Base-by-base conservation (phyloP, 139 green algal species). In the Chlorella vulgaris region DNA sequence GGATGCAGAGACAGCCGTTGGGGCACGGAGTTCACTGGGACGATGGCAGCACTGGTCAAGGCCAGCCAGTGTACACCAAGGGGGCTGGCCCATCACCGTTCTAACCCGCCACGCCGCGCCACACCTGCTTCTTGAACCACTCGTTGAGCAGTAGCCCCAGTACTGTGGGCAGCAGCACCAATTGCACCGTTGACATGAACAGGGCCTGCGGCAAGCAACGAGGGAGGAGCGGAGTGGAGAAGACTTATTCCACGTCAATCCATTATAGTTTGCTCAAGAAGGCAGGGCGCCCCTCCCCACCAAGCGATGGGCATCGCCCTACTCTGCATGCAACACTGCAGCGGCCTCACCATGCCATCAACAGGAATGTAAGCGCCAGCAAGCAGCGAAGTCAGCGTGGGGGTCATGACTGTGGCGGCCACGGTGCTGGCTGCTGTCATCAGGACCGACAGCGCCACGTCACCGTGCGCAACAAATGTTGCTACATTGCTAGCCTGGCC, bases 381-480 rank as follows among this genome's bases (percentile, higher is more conserved):
- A 29, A 96, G 81, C 7, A 89, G 7, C 47, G 91, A 92, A 42
- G 89, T 92, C 36, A 97, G 90, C 4, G 94, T 75, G 4, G 94
- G 94, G 8, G 94, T 97, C 92, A 97, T 95, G 40, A 95, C 53
- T 67, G 96, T 92, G 70, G 92, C 92, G 19, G 90, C 89, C 33
- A 97, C 58, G 0, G 94, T 97, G 47, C 90, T 91, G 0, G 86
- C 89, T 33, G 92, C 94, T 8, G 93, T 97, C 93, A 97, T 97
- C 29, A 96, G 82, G 66, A 97, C 92, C 15, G 93, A 97, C 55
- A 97, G 83, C 24, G 94, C 91, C 10, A 97, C 93, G 79, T 97
- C 90, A n/a, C 93, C 94, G 47, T 90, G 69, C 2, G 92, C 93
- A 70, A 97, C 93, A 82, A 92, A 96, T 36, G 93, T 95, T 38